Conservation (phyloP, 331 rosid species). For the Malus hybrid region DNA sequence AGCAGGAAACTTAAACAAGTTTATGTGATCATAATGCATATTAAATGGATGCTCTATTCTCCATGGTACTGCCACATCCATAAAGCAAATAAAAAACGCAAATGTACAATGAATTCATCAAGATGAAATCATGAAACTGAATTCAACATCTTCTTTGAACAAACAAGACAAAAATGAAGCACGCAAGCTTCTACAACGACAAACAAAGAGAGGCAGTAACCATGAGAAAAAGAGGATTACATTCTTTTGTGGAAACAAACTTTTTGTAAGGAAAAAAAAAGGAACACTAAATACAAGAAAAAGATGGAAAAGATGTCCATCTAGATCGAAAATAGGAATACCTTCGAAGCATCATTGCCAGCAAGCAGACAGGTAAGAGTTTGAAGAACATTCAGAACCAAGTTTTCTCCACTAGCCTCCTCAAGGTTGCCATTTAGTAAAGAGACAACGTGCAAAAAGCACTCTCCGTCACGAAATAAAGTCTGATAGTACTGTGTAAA, state of each 20-base stretch:
- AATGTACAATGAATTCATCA: background rate
- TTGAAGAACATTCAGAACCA: conserved; percentile 84
- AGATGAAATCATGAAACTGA: background rate
- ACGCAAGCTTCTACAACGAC: background rate
- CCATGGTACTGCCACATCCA: background rate
- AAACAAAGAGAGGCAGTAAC: background rate
- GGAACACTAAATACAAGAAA: background rate
- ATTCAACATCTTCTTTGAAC: background rate
- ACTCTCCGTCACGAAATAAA: conserved; percentile 90
- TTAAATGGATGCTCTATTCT: background rate
- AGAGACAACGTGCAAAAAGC: conserved; percentile 94
- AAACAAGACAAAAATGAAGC: background rate
- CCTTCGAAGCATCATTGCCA: conserved; percentile 75
- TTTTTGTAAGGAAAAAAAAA: background rate
- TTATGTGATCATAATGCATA: background rate
- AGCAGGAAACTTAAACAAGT: background rate
- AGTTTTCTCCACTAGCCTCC: conserved; percentile 51
- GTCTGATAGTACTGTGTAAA: conserved; percentile 77
- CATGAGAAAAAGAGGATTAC: conserved; percentile 15
- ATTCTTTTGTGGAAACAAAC: background rate
- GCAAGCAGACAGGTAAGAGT: conserved; percentile 89
- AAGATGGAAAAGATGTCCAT: background rate
- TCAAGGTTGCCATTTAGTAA: conserved; percentile 77
- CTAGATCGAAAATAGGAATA: conserved; percentile 7
- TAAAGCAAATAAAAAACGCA: background rate